Evolutionary conservation across 352 stramenopile species (phyloP).

Genomic region (Lagenidium giganteum): DNA sequence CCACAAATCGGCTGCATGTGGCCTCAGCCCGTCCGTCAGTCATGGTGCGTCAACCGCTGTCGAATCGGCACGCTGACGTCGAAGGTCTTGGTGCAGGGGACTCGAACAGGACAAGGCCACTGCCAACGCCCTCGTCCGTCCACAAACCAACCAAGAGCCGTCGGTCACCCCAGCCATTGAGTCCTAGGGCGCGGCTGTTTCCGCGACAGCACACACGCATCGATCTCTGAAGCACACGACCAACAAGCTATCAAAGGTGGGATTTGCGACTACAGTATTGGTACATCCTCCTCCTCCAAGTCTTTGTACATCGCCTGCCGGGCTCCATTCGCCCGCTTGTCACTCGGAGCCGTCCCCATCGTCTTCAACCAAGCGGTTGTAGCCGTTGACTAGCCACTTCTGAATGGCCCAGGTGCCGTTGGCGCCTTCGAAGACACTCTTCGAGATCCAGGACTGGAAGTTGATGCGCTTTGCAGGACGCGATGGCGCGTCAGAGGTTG

Average conservation of each 20-base stretch:
- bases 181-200: not conserved
- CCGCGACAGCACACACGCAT: conserved; percentile 2
- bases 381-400: conserved; percentile 14
- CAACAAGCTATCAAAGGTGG: conserved; percentile 1
- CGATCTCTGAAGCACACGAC: not conserved
- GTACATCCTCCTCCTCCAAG: not conserved
- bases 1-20: conserved; percentile 46
- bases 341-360: not conserved
- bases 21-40: conserved; percentile 12
- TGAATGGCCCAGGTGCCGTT: conserved; percentile 12
- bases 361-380: conserved; percentile 2
- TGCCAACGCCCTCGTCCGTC: too few relatives aligned
- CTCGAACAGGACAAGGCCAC: too few relatives aligned
- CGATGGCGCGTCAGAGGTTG: too few relatives aligned
- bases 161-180: not conserved
- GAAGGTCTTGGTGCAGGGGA: conserved; percentile 1
- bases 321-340: not conserved
- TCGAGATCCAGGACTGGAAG: too few relatives aligned
- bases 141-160: conserved; percentile 1
- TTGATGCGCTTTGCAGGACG: too few relatives aligned
- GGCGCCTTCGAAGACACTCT: too few relatives aligned
- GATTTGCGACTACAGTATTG: not conserved
- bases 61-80: conserved; percentile 18
- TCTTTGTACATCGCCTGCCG: not conserved
- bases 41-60: conserved; percentile 17